A percentile compares a stretch with the other conserved stretches of the same genome.
phyloP scores from a whole-genome alignment of 495 filamentous ascomycete genomes.

The Immersiella caudata region DNA sequence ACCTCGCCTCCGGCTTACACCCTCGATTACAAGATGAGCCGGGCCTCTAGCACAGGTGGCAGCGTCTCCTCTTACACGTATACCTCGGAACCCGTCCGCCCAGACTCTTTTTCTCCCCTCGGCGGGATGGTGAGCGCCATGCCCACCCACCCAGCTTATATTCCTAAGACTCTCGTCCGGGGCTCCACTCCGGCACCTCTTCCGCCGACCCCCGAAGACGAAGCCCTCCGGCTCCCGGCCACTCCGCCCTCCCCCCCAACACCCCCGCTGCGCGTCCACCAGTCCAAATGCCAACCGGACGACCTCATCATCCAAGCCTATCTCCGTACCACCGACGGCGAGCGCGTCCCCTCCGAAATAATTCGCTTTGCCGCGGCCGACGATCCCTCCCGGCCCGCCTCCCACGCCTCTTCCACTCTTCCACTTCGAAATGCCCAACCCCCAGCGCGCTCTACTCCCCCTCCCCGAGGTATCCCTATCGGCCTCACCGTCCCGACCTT shows the following conservation, averaged over 20 bases:
- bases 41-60: constrained; percentile 31
- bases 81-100: constrained; percentile 26
- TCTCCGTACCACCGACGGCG: constrained; percentile 18
- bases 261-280: neutral
- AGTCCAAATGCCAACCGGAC: constrained; percentile 13
- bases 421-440: constrained; percentile 16
- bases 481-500: constrained; percentile 9
- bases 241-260: constrained; percentile 2
- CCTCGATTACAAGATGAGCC: constrained; percentile 37
- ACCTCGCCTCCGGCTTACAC: constrained; percentile 33
- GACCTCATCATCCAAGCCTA: constrained; percentile 19
- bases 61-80: constrained; percentile 33
- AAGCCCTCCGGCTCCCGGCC: constrained; percentile 5
- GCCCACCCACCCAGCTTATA: constrained; percentile 54
- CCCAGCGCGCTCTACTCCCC: neutral
- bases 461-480: neutral
- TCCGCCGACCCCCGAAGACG: constrained; percentile 27
- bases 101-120: constrained; percentile 25
- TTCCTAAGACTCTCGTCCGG: constrained; percentile 43
- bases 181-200: constrained; percentile 27
- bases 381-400: neutral
- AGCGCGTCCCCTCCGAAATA: constrained; percentile 14
- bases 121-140: constrained; percentile 34
- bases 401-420: neutral
- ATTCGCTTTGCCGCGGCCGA: constrained; percentile 7